phyloP scores from a whole-genome alignment of 1,139 yeast species.

The Candida sp. region DNA sequence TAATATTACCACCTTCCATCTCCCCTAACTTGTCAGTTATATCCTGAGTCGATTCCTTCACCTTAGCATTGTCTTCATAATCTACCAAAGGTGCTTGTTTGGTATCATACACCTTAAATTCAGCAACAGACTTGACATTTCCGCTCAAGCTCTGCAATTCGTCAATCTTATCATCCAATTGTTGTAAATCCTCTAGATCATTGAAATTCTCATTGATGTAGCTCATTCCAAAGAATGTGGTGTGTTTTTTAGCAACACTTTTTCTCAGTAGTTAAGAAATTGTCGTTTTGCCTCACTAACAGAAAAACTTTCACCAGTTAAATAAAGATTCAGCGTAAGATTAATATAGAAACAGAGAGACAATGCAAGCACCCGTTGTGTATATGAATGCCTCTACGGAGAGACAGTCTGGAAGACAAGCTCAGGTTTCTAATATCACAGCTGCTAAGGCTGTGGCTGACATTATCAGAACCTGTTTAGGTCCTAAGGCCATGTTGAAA shows the following conservation, averaged over 20 bases:
- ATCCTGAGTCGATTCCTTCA: constrained; percentile 2
- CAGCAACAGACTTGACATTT: background rate
- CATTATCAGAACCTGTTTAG: constrained; percentile 94
- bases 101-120: background rate
- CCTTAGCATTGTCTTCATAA: background rate
- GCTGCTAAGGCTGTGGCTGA: constrained; percentile 99
- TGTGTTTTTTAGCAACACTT: background rate
- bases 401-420: constrained; percentile 96
- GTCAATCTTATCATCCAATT: background rate
- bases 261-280: too few relatives aligned
- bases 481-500: constrained; percentile 99
- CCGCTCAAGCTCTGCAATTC: background rate
- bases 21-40: constrained; percentile 3
- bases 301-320: constrained; percentile 3
- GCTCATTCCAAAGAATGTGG: background rate
- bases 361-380: constrained; percentile 51
- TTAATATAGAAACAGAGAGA: constrained; percentile 1
- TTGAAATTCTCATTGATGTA: constrained; percentile 1
- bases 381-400: constrained; percentile 77
- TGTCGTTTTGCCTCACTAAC: background rate
- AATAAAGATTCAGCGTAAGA: background rate
- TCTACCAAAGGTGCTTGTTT: background rate
- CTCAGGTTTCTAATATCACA: constrained; percentile 93
- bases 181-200: background rate
- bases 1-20: background rate